Evolutionary conservation across 2,329 filamentous ascomycete genomes (phyloP), one percentile per base, ranked within the genome.

Genomic region (Aspergillus clavatus): DNA sequence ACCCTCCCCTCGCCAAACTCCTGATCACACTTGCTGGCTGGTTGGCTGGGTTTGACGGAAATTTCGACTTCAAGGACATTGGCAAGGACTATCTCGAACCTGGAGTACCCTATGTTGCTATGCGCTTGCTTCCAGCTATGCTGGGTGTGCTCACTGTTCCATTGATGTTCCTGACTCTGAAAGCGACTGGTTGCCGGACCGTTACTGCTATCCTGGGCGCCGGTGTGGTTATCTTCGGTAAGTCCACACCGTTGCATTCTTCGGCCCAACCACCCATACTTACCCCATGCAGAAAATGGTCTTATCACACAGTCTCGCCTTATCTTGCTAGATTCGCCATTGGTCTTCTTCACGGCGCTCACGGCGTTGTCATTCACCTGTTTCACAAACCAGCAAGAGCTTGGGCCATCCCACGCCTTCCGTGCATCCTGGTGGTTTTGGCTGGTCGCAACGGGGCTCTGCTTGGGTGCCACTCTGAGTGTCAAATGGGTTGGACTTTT

Each of bases 401-500:
- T 89, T 58, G 93, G 93, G 16, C 90, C 90, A 7, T 75, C 81
- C 12, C 87, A 89, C 70, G 91, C 93, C 16, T 98, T 98, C 73
- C 77, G 83, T 55, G 80, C 86, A 7, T 84, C 82, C 60, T 98
- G 93, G 93, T 98, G 93, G 93, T 96, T 97, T 73, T 98, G 93
- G 91, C 79, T 98, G 43, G 78, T 79, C 46, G 82, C 88, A 65
- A 94, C 87, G 36, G 93, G 93, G 58, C 73, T 98, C 35, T 87
- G 86, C 28, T 77, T 98, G 40, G 93, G 93, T 51, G 84, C 91
- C 40, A 97, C 93, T 6, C 81, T 84, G 51, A 97, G 91, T 72
- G 90, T 97, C 62, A 98, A 98, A 75, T 98, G 93, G 93, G 93
- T 98, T 62, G 93, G 93, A 40, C 78, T 98, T 42, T 97, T 98